phyloP scores from a whole-genome alignment of 495 filamentous ascomycete genomes.

The Xylaria palmicola region DNA sequence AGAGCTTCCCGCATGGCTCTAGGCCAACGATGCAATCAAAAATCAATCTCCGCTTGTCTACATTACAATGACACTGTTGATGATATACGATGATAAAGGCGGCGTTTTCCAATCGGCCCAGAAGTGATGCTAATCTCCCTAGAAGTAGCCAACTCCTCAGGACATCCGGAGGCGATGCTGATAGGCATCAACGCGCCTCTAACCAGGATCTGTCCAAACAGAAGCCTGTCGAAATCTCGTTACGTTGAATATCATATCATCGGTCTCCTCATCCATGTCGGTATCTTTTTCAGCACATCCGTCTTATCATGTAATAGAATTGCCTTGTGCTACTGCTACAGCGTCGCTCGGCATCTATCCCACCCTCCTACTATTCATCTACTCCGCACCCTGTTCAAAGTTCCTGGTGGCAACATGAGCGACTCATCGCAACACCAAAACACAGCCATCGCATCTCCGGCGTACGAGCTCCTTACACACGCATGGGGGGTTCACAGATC shows the following conservation, averaged over 20 bases:
- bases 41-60: constrained; percentile 6
- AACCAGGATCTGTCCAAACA: not conserved
- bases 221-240: not conserved
- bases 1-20: not conserved
- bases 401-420: not conserved
- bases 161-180: not conserved
- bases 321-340: not conserved
- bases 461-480: not conserved
- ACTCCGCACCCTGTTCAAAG: not conserved
- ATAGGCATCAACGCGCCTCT: not conserved
- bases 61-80: too few relatives aligned
- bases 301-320: not conserved
- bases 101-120: too few relatives aligned
- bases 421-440: not conserved
- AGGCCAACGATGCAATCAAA: not conserved
- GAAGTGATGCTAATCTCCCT: too few relatives aligned
- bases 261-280: not conserved
- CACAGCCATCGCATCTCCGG: not conserved
- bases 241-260: not conserved
- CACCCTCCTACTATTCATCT: not conserved
- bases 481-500: too few relatives aligned
- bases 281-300: not conserved
- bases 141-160: too few relatives aligned
- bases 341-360: not conserved
- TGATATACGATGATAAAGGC: too few relatives aligned